A percentile compares a stretch with the other conserved stretches of the same genome.
Evolutionary conservation across 495 filamentous ascomycete genomes (phyloP).

Genomic region (Daldinia grandis): DNA sequence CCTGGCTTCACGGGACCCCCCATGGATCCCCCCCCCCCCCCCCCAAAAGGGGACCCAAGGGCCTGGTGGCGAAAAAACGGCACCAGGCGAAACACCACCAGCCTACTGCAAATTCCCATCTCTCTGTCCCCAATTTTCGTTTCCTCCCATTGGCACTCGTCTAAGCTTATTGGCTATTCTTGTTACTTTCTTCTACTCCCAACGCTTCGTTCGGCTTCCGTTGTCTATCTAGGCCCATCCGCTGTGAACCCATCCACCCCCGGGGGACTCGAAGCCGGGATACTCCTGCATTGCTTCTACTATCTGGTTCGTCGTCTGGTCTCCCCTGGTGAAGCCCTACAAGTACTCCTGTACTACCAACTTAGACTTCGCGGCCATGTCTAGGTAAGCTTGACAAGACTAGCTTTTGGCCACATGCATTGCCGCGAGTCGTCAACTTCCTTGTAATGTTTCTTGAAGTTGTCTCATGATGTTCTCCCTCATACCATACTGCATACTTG

Average conservation of each 20-base stretch:
- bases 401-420: slow-evolving; percentile 44
- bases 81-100: slow-evolving; percentile 41
- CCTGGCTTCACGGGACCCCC: slow-evolving; percentile 37
- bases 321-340: slow-evolving; percentile 37
- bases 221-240: slow-evolving; percentile 38
- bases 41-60: slow-evolving; percentile 44
- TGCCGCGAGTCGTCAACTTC: slow-evolving; percentile 43
- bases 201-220: slow-evolving; percentile 44
- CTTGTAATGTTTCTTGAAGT: slow-evolving; percentile 45
- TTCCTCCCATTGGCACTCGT: slow-evolving; percentile 35
- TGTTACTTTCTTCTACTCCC: slow-evolving; percentile 28
- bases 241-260: slow-evolving; percentile 39
- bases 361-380: slow-evolving; percentile 39
- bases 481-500: slow-evolving; percentile 48
- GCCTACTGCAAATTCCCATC: slow-evolving; percentile 42
- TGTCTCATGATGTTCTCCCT: slow-evolving; percentile 47
- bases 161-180: slow-evolving; percentile 38
- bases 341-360: slow-evolving; percentile 34
- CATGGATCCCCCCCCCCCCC: slow-evolving; percentile 44
- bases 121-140: slow-evolving; percentile 42
- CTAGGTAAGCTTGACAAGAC: slow-evolving; percentile 41
- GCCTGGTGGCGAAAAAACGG: slow-evolving; percentile 49
- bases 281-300: slow-evolving; percentile 38
- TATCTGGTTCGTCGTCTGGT: slow-evolving; percentile 39
- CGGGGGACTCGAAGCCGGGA: slow-evolving; percentile 37